phyloP scores from a whole-genome alignment of 441 rosid genomes.

The Macaranga tanarius region DNA sequence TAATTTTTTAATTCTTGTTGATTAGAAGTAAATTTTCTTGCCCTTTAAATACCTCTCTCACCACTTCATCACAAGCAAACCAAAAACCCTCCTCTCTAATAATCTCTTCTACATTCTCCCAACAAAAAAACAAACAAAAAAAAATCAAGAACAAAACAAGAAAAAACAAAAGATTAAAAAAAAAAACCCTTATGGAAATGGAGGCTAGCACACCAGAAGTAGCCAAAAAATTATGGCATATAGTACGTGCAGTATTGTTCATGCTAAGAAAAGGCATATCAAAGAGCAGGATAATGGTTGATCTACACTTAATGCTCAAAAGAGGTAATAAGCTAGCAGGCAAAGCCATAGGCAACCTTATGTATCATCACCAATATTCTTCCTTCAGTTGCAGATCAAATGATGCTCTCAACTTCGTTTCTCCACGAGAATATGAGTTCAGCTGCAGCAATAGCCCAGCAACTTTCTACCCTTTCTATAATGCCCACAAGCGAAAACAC shows the following conservation, averaged over 20 bases:
- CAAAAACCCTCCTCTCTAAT: not conserved
- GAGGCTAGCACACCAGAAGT: constrained; percentile 42
- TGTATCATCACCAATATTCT: constrained; percentile 36
- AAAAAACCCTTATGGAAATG: constrained; percentile 27
- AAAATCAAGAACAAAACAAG: not conserved
- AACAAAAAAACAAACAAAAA: not conserved
- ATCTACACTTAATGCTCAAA: constrained; percentile 59
- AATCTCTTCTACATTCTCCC: constrained; percentile 19
- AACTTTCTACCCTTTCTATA: constrained; percentile 27
- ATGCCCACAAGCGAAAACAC: constrained; percentile 39
- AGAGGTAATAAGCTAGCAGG: constrained; percentile 56
- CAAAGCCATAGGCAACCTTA: constrained; percentile 54
- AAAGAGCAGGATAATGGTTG: constrained; percentile 57
- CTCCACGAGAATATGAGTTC: constrained; percentile 71
- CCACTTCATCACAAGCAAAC: constrained; percentile 10
- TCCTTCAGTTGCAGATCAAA: constrained; percentile 41
- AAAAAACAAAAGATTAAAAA: not conserved
- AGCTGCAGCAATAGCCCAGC: constrained; percentile 77
- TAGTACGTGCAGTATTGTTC: constrained; percentile 47
- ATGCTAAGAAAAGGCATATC: constrained; percentile 61
- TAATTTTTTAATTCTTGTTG: not conserved
- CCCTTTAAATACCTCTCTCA: constrained; percentile 42
- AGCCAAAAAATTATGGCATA: constrained; percentile 59
- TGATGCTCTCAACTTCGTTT: constrained; percentile 36
- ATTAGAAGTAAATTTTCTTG: constrained; percentile 27